Percentiles rank a stretch among this genome's conserved stretches.
Conservation (phyloP, 192 early-diverging fungal genomes). For the Rhizophagus sp. region DNA sequence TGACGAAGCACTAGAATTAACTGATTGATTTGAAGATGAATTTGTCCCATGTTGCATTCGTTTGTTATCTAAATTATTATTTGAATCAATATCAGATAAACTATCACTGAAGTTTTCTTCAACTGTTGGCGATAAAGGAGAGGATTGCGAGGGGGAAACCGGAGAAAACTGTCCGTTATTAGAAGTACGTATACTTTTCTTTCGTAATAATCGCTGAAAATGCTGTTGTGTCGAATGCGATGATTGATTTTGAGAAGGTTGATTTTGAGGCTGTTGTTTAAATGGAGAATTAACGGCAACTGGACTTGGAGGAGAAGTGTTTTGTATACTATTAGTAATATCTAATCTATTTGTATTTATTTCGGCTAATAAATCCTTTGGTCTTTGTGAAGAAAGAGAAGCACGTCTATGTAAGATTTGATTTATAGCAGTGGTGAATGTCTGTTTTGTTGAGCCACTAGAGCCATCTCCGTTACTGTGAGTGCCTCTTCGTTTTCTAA, state of each 20-base stretch:
- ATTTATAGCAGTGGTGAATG: background rate
- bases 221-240: background rate
- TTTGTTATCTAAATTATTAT: background rate
- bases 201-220: background rate
- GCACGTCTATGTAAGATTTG: constrained; percentile 21
- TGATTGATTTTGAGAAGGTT: background rate
- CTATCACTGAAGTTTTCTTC: constrained; percentile 14
- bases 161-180: background rate
- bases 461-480: constrained; percentile 6
- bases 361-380: background rate
- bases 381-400: background rate
- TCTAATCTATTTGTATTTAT: background rate
- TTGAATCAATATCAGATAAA: too few relatives aligned
- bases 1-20: constrained; percentile 26
- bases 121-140: background rate
- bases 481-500: constrained; percentile 2
- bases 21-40: background rate
- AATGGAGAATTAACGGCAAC: background rate
- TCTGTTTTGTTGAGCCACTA: background rate
- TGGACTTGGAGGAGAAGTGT: background rate
- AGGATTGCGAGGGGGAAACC: background rate
- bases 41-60: background rate
- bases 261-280: background rate
- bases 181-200: background rate
- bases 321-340: background rate